phyloP scores from a whole-genome alignment of 2,329 filamentous ascomycete species.

The Stenocarpella maydis region DNA sequence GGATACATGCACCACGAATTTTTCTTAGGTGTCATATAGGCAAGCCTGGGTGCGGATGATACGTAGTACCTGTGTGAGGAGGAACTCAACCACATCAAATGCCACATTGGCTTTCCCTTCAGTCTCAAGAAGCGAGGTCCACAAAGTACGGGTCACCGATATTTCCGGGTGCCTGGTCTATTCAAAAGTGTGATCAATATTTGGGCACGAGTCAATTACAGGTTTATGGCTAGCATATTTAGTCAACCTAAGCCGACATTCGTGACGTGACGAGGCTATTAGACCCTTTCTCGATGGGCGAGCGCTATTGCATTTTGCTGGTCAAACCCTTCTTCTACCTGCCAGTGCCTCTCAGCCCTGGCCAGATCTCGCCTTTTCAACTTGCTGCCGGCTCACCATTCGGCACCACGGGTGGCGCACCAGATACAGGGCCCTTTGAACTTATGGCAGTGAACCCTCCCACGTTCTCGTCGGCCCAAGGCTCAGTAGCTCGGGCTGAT shows the following conservation, averaged over 20 bases:
- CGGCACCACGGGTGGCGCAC: not conserved
- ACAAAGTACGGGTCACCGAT: too few species aligned
- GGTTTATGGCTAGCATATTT: not conserved
- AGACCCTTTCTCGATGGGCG: not conserved
- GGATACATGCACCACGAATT: too few species aligned
- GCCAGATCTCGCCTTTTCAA: conserved; percentile 1
- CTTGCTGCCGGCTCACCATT: not conserved
- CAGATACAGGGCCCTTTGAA: not conserved
- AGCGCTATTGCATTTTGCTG: too few species aligned
- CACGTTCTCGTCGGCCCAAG: not conserved
- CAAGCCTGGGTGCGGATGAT: not conserved
- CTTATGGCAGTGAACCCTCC: not conserved
- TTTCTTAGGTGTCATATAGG: too few species aligned
- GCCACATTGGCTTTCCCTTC: too few species aligned
- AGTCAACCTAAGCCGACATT: not conserved
- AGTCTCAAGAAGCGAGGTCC: not conserved
- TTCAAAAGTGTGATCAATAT: not conserved
- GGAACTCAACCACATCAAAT: not conserved
- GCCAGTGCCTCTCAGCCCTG: not conserved
- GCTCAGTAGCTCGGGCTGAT: not conserved
- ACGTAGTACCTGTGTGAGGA: not conserved
- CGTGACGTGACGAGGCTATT: not conserved
- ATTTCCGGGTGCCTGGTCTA: too few species aligned
- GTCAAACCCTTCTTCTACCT: not conserved
- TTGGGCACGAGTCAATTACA: not conserved